Evolutionary conservation across 306 rosid genomes (phyloP).

Genomic region (Ammopiptanthus mongolicus): DNA sequence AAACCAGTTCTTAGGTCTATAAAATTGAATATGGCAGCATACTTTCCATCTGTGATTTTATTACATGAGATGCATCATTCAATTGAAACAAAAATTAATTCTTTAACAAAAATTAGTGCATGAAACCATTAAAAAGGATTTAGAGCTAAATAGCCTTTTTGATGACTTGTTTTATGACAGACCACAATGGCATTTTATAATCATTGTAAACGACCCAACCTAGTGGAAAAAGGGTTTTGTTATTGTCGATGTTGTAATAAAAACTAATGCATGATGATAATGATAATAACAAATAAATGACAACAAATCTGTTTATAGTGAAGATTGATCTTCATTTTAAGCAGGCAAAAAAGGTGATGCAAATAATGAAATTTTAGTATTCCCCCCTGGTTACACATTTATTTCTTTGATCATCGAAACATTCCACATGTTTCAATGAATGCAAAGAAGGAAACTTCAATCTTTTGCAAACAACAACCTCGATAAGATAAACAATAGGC

Average conservation of each 20-base stretch:
- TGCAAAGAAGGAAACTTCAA: background rate
- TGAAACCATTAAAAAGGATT: background rate
- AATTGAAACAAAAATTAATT: background rate
- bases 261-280: background rate
- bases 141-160: background rate
- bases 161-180: background rate
- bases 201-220: background rate
- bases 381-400: background rate
- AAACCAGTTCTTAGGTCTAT: slow-evolving; percentile 15
- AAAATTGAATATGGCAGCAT: slow-evolving; percentile 17
- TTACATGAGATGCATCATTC: slow-evolving; percentile 6
- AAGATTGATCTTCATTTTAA: slow-evolving; percentile 6
- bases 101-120: background rate
- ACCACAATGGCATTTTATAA: background rate
- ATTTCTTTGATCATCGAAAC: background rate
- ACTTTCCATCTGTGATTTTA: background rate
- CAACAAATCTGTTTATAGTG: background rate
- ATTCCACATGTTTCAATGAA: background rate
- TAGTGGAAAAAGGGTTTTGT: background rate
- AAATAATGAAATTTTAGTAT: background rate
- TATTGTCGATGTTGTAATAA: too few relatives aligned
- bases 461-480: background rate
- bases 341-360: background rate
- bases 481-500: background rate
- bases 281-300: background rate